Conservation (phyloP, 345 rosid species). For the Gossypium anomalum region DNA sequence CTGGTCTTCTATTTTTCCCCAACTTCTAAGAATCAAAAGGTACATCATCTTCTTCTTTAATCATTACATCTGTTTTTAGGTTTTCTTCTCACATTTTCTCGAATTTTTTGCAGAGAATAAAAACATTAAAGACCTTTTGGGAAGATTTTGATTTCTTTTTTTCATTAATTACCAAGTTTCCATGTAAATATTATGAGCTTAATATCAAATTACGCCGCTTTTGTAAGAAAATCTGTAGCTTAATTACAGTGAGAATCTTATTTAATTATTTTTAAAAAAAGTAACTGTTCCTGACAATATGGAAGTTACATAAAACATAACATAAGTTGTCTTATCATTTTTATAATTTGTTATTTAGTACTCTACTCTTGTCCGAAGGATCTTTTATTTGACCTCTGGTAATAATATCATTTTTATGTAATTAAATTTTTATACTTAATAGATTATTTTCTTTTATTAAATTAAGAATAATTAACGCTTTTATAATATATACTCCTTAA, state of each 20-base stretch:
- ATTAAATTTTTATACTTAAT: background rate
- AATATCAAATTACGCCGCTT: background rate
- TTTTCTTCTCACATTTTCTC: background rate
- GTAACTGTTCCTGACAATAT: conserved; percentile 22
- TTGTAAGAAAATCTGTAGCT: background rate
- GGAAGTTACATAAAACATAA: conserved; percentile 14
- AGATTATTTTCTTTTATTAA: too few species aligned
- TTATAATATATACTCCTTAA: too few species aligned
- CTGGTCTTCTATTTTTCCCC: background rate
- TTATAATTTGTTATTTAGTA: background rate
- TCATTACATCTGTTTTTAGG: background rate
- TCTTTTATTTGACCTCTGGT: conserved; percentile 15
- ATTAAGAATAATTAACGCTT: too few species aligned
- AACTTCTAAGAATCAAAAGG: background rate
- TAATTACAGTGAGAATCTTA: background rate
- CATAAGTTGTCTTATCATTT: background rate
- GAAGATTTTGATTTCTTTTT: background rate
- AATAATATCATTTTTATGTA: background rate
- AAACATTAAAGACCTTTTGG: background rate
- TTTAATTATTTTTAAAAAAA: background rate
- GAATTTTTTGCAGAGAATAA: background rate
- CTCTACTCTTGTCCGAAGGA: conserved; percentile 11
- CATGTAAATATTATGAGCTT: background rate
- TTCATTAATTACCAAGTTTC: background rate
- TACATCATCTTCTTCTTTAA: background rate